Evolutionary conservation across 2,329 filamentous ascomycete species (phyloP), one percentile per base, ranked within the genome.

Genomic region (Drechslerella coelobrocha): DNA sequence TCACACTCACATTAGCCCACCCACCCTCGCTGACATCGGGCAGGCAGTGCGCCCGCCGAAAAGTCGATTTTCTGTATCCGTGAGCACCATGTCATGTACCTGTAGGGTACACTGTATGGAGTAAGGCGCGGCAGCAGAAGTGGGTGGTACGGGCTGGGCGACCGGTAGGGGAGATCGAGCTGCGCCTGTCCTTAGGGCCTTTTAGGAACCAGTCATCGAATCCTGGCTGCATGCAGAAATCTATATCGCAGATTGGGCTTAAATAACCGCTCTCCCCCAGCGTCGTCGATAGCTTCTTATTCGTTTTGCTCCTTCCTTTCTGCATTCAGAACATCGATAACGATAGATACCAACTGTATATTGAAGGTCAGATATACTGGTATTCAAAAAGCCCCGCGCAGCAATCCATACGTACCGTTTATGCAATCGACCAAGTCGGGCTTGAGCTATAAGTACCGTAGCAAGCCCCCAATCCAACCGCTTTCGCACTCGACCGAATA

Each of bases 231-330:
- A 45, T 45, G 41, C 10, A 19, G 19, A n/a, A 45, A 2, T 17
- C 37, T 10, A 57, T 56, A 34, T 50, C 50, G 51, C 51, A 61
- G 34, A 56, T 59, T 50, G 27, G 56, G 56, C 48, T 69, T 61
- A 62, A 61, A 69, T 69, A 61, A 68, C 14, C 60, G 37, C 3
- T 26, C 43, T 37, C 63, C 52, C 23, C 65, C 65, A 37, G 51
- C 43, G 29, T 39, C n/a, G 51, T 57, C 56, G 52, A 45, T 48
- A 41, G 21, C 56, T 23, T 52, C 19, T 4, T 51, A 39, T 39
- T 31, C 41, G 14, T 31, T 48, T 39, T 27, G 26, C 12, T 51
- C 41, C 17, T n/a, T 51, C 56, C 47, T 37, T 52, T 45, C 53
- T 60, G 17, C 39, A 60, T 53, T 12, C 47, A 43, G 21, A 19